Evolutionary conservation across 2,329 filamentous ascomycete species (phyloP), one percentile per base, ranked within the genome.

Genomic region (Trichoderma guizhouense): DNA sequence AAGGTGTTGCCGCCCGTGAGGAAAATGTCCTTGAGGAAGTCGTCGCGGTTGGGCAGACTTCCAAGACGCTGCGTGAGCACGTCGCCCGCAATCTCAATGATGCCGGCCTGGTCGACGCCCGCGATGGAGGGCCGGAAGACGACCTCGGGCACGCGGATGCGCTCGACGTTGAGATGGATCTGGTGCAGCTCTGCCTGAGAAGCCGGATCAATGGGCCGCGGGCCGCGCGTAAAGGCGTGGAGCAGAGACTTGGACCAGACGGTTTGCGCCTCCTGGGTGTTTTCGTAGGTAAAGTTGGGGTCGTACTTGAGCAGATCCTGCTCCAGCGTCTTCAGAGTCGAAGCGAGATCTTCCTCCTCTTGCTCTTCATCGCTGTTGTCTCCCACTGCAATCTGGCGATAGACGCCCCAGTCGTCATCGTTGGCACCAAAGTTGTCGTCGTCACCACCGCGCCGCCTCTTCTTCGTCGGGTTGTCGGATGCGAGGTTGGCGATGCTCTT

Each of bases 321-420:
- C 83, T 99, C 96, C 14, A 98, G 88, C 2, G 84, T 85, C 79
- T 93, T 93, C 60, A 99, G 88, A 71, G 87, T 88, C 6, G 87
- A 89, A 71, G 89, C 88, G 0, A 97, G 87, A 77, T 98, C 95
- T 80, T 95, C 93, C 79, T 98, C 95, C 79, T 97, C 95, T 65
- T 97, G 94, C 77, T 95, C 93, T 75, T 98, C 95, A 74, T 96
- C 93, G 78, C 92, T 93, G 76, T 87, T 87, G 8, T 92, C 92
- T 65, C 94, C 94, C 1, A 93, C 94, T 2, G 94, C 93, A 71
- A 98, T 97, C 53, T 93, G 93, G 68, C 96, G 91, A 82, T 99
- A 99, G 15, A 99, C 94, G 72, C 94, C 94, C 96, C 96, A 99
- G 81, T 99, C 96, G 71, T 97, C 95, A 78, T 99, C 96, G 80